Conservation (phyloP, 2,329 filamentous ascomycete species). For the Neurospora sp. region DNA sequence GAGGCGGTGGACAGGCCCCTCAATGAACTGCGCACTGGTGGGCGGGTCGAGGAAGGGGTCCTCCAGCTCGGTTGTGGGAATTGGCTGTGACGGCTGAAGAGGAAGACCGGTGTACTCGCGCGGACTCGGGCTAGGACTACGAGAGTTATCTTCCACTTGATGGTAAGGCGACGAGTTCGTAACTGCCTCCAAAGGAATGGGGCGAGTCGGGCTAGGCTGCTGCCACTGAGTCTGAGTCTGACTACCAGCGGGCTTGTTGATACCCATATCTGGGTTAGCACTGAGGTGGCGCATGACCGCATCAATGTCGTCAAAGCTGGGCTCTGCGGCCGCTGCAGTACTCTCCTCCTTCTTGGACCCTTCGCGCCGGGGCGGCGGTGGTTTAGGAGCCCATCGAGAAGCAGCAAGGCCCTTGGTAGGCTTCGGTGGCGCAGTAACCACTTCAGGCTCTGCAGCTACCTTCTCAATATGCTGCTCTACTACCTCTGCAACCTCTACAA, state of each 20-base stretch:
- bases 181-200: constrained; percentile 27
- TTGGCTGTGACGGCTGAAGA: constrained; percentile 35
- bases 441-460: not conserved
- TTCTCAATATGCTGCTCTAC: constrained; percentile 1
- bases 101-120: constrained; percentile 32
- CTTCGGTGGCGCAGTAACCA: constrained; percentile 29
- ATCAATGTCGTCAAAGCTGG: constrained; percentile 77
- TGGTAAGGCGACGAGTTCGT: constrained; percentile 43
- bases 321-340: constrained; percentile 26
- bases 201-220: constrained; percentile 31
- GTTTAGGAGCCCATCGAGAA: constrained; percentile 33
- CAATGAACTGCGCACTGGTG: constrained; percentile 36
- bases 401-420: constrained; percentile 29
- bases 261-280: constrained; percentile 62
- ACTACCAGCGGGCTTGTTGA: constrained; percentile 50
- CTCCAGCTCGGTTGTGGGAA: constrained; percentile 46
- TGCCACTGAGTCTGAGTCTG: constrained; percentile 36
- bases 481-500: constrained; percentile 9
- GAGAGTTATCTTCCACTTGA: constrained; percentile 44
- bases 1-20: constrained; percentile 52
- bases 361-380: constrained; percentile 13
- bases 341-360: constrained; percentile 8
- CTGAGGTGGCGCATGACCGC: constrained; percentile 84
- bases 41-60: constrained; percentile 52
- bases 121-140: constrained; percentile 66